These are phyloP conservation scores for Cyberlindnera xishuangbannaensis DNA, from an alignment of 805 yeast genomes.

Conservation along the genomic window DNA sequence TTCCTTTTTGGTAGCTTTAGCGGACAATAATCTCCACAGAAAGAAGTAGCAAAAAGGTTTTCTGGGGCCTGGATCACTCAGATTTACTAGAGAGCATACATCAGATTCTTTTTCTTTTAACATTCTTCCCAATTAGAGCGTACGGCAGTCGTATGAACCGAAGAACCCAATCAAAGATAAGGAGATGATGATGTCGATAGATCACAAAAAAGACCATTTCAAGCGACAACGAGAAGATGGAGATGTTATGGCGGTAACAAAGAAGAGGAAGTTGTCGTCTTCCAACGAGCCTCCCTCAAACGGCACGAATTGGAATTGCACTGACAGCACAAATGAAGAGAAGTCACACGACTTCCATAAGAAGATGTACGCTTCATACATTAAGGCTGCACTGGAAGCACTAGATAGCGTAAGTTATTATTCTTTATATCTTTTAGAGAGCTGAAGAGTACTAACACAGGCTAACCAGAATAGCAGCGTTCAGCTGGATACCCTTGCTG, in stretches of 20 bases:
- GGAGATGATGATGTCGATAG: conserved; percentile 25
- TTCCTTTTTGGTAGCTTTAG: too few species aligned
- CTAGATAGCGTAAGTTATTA: conserved; percentile 56
- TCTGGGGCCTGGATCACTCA: too few species aligned
- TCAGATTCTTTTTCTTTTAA: too few species aligned
- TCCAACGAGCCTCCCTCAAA: neutral
- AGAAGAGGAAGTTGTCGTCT: conserved; percentile 9
- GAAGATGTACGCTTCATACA: conserved; percentile 37
- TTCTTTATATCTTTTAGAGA: too few species aligned
- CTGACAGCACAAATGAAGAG: conserved; percentile 1
- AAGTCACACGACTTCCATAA: conserved; percentile 23
- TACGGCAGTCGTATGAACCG: too few species aligned
- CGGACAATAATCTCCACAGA: too few species aligned
- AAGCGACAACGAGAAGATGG: conserved; percentile 22
- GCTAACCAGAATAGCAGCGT: conserved; percentile 43
- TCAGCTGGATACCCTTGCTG: conserved; percentile 54
- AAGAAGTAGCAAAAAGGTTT: too few species aligned
- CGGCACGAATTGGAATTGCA: too few species aligned
- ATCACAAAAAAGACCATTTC: conserved; percentile 22
- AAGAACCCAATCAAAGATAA: too few species aligned
- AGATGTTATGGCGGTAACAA: conserved; percentile 5
- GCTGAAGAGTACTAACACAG: conserved; percentile 22
- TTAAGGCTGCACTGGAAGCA: conserved; percentile 63
- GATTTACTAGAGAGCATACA: too few species aligned
- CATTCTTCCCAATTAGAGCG: too few species aligned